A percentile compares a stretch with the other conserved stretches of the same genome.
phyloP scores from a whole-genome alignment of 805 yeast species.

The Barnettozyma vustinii region DNA sequence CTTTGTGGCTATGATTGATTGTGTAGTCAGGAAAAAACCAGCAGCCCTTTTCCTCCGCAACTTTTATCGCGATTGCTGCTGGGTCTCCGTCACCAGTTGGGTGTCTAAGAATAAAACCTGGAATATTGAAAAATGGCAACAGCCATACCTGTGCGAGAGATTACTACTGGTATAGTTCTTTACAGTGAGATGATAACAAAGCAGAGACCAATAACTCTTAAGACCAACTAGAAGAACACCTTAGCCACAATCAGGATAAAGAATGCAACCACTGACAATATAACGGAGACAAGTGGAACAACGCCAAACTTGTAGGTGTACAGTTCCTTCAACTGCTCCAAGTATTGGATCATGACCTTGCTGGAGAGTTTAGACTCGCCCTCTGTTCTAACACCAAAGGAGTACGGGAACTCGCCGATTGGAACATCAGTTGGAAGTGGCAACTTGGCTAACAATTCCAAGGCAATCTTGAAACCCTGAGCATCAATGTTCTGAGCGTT shows the following conservation, averaged over 20 bases:
- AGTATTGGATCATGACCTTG: conserved; percentile 43
- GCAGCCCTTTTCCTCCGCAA: neutral
- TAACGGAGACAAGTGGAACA: conserved; percentile 29
- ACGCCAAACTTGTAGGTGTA: conserved; percentile 42
- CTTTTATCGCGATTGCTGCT: neutral
- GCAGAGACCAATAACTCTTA: neutral
- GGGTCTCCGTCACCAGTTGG: too few relatives aligned
- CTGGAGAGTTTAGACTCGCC: conserved; percentile 47
- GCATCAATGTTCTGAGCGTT: conserved; percentile 33
- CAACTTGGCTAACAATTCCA: conserved; percentile 41
- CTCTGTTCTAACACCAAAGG: conserved; percentile 49
- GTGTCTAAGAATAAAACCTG: neutral
- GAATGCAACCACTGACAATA: conserved; percentile 27
- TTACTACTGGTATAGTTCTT: neutral
- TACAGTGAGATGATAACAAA: neutral
- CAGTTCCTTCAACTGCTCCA: conserved; percentile 41
- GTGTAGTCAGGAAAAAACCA: neutral
- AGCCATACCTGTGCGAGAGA: neutral
- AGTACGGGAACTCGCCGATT: conserved; percentile 44
- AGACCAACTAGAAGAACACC: conserved; percentile 13
- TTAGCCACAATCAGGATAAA: conserved; percentile 25
- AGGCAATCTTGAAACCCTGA: conserved; percentile 45
- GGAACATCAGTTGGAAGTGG: conserved; percentile 33
- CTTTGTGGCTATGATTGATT: neutral
- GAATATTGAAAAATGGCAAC: too few relatives aligned